phyloP scores from a whole-genome alignment of 495 filamentous ascomycete genomes.

The Mycothermus thermophilus region DNA sequence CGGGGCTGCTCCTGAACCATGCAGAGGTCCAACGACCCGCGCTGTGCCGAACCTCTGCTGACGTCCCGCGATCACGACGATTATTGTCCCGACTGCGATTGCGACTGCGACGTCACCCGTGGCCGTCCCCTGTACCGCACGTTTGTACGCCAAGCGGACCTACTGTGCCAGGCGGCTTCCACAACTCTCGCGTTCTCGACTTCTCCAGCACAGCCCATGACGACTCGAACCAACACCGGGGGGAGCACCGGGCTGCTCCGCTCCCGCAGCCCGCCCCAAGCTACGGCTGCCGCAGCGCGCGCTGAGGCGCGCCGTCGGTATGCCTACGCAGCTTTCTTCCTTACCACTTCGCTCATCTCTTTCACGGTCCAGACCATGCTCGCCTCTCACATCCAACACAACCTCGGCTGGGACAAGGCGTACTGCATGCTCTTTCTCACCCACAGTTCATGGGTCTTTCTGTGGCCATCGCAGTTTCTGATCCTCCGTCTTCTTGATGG shows the following conservation, averaged over 20 bases:
- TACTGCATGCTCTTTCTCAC: conserved; percentile 98
- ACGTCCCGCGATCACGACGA: neutral
- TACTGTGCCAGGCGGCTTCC: too few species aligned
- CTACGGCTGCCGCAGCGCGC: conserved; percentile 36
- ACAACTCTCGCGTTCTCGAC: conserved; percentile 2
- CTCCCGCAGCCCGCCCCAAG: conserved; percentile 19
- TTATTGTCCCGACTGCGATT: conserved; percentile 1
- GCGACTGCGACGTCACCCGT: neutral
- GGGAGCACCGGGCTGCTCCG: conserved; percentile 4
- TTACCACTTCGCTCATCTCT: conserved; percentile 62
- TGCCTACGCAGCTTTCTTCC: conserved; percentile 68
- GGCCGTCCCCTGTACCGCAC: too few species aligned
- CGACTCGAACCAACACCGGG: neutral
- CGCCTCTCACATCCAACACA: conserved; percentile 80
- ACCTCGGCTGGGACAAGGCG: conserved; percentile 83
- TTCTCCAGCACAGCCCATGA: neutral
- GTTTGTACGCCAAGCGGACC: too few species aligned
- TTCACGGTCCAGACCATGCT: conserved; percentile 90
- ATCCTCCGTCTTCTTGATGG: conserved; percentile 51
- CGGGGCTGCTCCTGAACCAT: conserved; percentile 2
- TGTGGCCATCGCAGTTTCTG: conserved; percentile 75
- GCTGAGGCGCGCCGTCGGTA: conserved; percentile 60
- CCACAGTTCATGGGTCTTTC: conserved; percentile 78
- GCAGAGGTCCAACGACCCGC: conserved; percentile 1
- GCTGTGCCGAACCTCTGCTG: conserved; percentile 6